A percentile compares a stretch with the other conserved stretches of the same genome.
Evolutionary conservation across 345 rosid genomes (phyloP).

Genomic region (Trapa incisa): DNA sequence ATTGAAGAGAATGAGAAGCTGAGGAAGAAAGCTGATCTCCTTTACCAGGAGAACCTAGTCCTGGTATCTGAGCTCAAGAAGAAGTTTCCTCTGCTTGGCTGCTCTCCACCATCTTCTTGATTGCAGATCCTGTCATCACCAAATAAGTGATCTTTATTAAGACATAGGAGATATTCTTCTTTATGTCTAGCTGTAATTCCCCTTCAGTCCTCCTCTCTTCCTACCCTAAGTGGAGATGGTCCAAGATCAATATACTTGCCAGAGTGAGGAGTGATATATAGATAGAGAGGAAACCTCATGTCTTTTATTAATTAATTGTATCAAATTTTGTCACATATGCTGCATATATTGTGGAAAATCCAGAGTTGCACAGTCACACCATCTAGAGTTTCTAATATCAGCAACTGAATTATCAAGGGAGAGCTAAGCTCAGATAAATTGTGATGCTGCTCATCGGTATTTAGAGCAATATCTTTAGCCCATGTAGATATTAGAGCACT

Average conservation of each 20-base stretch:
- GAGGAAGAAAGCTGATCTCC: conserved; percentile 40
- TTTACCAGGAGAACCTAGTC: conserved; percentile 43
- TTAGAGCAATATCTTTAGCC: too few species aligned
- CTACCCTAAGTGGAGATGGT: neutral
- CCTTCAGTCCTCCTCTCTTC: neutral
- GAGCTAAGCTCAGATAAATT: too few species aligned
- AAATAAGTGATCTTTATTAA: neutral
- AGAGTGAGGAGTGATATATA: neutral
- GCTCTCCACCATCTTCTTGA: conserved; percentile 9
- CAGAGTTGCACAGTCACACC: neutral
- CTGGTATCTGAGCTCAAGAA: conserved; percentile 33
- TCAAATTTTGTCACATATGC: neutral
- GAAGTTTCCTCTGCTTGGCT: conserved; percentile 26
- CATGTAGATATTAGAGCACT: too few species aligned
- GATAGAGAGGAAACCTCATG: neutral
- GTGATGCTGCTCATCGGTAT: too few species aligned
- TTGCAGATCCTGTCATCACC: conserved; percentile 3
- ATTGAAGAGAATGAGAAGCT: conserved; percentile 50
- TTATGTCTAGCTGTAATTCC: neutral
- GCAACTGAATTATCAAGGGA: too few species aligned
- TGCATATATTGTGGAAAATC: conserved; percentile 1
- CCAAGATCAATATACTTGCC: neutral
- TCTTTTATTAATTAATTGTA: neutral
- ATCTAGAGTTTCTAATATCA: neutral
- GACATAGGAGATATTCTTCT: too few species aligned